Evolutionary conservation across 1,284 basidiomycete species (phyloP).

Genomic region (Tausonia pullulans): DNA sequence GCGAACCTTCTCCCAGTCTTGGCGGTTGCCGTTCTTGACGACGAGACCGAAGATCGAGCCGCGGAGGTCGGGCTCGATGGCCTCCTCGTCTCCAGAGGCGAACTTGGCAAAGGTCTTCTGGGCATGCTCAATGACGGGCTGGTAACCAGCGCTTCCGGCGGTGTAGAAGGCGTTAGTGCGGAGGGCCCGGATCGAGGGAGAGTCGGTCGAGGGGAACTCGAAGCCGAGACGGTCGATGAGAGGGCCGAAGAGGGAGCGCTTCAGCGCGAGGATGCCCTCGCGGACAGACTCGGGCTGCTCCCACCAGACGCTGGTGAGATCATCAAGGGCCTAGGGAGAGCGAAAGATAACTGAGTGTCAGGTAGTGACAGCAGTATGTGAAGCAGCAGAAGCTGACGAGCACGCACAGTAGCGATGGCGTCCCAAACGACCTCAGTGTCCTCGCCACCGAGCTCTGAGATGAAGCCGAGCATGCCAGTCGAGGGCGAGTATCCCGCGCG

Average conservation of each 20-base stretch:
- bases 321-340: slow-evolving; percentile 46
- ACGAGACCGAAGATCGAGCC: slow-evolving; percentile 34
- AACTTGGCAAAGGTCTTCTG: slow-evolving; percentile 64
- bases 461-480: slow-evolving; percentile 61
- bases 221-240: slow-evolving; percentile 70
- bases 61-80: slow-evolving; percentile 67
- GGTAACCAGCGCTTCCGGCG: slow-evolving; percentile 38
- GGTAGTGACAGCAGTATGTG: too few species aligned
- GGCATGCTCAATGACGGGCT: slow-evolving; percentile 15
- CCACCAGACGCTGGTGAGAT: slow-evolving; percentile 69
- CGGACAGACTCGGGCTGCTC: slow-evolving; percentile 55
- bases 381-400: too few species aligned
- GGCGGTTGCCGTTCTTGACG: slow-evolving; percentile 44
- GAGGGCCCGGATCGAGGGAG: slow-evolving; percentile 59
- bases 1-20: slow-evolving; percentile 63
- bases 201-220: slow-evolving; percentile 58
- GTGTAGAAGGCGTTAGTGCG: slow-evolving; percentile 64
- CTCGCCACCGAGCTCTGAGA: slow-evolving; percentile 50
- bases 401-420: slow-evolving; percentile 26
- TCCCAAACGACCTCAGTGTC: slow-evolving; percentile 53
- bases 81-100: slow-evolving; percentile 61
- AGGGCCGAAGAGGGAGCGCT: slow-evolving; percentile 64
- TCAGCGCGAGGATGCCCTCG: slow-evolving; percentile 52
- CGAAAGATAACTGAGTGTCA: neutral
- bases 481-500: slow-evolving; percentile 67